Percentiles rank a stretch among this genome's conserved stretches.
Evolutionary conservation across 176 grass and related monocot species (phyloP).

Genomic region (Juncus effusus): DNA sequence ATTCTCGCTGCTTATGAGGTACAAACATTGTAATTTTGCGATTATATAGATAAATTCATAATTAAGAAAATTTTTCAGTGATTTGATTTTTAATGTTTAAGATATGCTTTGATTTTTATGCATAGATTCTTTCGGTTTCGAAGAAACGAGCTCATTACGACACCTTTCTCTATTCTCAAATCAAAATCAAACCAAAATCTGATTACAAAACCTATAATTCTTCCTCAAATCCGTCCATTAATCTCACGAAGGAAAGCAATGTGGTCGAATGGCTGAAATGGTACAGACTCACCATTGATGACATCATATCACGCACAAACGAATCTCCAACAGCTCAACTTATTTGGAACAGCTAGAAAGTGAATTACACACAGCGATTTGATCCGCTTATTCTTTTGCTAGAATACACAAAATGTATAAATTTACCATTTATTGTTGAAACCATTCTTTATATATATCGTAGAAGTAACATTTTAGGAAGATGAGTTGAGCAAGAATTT

Average conservation of each 20-base stretch:
- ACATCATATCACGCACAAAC: constrained; percentile 73
- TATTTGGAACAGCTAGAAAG: constrained; percentile 87
- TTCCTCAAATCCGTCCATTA: constrained; percentile 28
- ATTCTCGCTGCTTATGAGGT: constrained; percentile 94
- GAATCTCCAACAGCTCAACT: constrained; percentile 50
- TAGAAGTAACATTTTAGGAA: too few relatives aligned
- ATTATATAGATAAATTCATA: too few relatives aligned
- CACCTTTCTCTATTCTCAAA: constrained; percentile 54
- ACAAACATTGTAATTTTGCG: neutral
- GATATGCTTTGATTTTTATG: constrained; percentile 13
- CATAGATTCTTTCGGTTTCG: constrained; percentile 86
- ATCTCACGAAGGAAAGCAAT: constrained; percentile 56
- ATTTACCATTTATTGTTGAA: too few relatives aligned
- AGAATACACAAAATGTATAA: too few relatives aligned
- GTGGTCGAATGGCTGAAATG: constrained; percentile 95
- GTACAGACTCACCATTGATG: constrained; percentile 72
- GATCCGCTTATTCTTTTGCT: constrained; percentile 80
- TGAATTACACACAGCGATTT: constrained; percentile 72
- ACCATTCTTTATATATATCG: too few relatives aligned
- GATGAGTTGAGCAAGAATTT: too few relatives aligned
- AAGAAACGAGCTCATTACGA: constrained; percentile 70
- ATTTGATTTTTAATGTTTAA: too few relatives aligned
- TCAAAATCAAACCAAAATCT: constrained; percentile 41
- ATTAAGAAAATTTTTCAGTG: neutral
- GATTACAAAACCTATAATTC: constrained; percentile 36